Conservation (phyloP, 1,139 yeast species). For the Magnusiomyces ingens region DNA sequence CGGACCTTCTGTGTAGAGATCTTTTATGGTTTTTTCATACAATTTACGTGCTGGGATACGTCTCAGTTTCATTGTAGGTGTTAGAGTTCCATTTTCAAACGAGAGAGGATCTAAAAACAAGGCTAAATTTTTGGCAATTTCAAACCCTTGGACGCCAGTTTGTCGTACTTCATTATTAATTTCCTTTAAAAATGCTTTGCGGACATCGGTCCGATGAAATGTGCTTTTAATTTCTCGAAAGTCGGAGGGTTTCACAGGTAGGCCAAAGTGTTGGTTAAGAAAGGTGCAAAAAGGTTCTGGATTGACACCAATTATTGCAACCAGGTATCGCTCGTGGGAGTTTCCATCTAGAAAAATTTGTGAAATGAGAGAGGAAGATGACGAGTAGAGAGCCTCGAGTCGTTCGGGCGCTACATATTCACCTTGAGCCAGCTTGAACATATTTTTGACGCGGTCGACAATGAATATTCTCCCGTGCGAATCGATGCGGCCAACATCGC, state of each 20-base stretch:
- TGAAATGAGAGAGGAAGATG: slow-evolving; percentile 45
- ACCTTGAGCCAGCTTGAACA: slow-evolving; percentile 74
- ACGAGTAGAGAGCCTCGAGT: slow-evolving; percentile 57
- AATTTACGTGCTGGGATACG: slow-evolving; percentile 50
- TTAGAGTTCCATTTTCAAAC: slow-evolving; percentile 55
- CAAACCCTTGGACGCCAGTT: slow-evolving; percentile 43
- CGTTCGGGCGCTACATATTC: slow-evolving; percentile 76
- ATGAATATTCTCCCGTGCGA: slow-evolving; percentile 50
- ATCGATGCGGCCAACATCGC: slow-evolving; percentile 60
- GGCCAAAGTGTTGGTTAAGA: slow-evolving; percentile 23
- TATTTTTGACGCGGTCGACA: slow-evolving; percentile 71
- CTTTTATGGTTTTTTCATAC: slow-evolving; percentile 43
- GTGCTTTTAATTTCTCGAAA: slow-evolving; percentile 21
- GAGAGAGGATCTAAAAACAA: slow-evolving; percentile 61
- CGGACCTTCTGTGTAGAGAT: slow-evolving; percentile 55
- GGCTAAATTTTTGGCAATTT: slow-evolving; percentile 53
- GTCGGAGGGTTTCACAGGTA: slow-evolving; percentile 13
- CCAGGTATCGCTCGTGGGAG: slow-evolving; percentile 50
- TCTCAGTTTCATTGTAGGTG: slow-evolving; percentile 70
- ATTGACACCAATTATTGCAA: slow-evolving; percentile 60
- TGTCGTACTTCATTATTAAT: slow-evolving; percentile 31
- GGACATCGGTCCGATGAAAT: slow-evolving; percentile 28
- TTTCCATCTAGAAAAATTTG: slow-evolving; percentile 65
- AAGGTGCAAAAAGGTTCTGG: slow-evolving; percentile 32
- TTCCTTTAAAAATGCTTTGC: slow-evolving; percentile 27